A percentile compares a stretch with the other conserved stretches of the same genome.
These are phyloP conservation scores for Dacryopinax spathularia DNA, from an alignment of 768 basidiomycete genomes.

Conservation along the genomic window DNA sequence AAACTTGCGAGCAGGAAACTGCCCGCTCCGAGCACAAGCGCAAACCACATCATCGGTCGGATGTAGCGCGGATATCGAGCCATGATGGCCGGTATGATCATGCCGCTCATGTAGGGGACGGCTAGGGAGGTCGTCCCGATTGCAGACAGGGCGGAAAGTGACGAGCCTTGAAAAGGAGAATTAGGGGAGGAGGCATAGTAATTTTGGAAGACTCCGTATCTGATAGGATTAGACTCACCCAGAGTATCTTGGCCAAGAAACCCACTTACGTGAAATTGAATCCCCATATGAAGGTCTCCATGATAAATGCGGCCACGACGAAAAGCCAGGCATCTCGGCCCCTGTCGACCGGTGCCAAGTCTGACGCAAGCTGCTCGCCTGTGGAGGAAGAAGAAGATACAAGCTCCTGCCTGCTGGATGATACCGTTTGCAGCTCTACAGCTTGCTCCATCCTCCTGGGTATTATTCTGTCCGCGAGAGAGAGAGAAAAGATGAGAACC, in stretches of 20 bases:
- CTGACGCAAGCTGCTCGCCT: not conserved
- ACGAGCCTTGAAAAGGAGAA: not conserved
- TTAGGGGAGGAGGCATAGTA: constrained; percentile 1
- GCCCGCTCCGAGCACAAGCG: not conserved
- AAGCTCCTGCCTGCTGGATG: not conserved
- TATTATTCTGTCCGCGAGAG: too few relatives aligned
- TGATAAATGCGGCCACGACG: not conserved
- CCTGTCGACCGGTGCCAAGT: not conserved
- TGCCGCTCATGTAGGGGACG: not conserved
- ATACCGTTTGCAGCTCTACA: not conserved
- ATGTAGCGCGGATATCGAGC: not conserved
- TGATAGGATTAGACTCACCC: not conserved
- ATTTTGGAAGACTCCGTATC: constrained; percentile 6
- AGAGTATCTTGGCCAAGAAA: not conserved
- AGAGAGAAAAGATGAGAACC: not conserved
- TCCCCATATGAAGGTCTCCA: not conserved
- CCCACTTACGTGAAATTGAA: not conserved
- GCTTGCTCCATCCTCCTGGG: not conserved
- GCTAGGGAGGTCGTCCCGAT: not conserved
- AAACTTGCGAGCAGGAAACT: not conserved
- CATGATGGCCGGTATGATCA: not conserved
- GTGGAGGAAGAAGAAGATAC: not conserved
- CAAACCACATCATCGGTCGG: not conserved
- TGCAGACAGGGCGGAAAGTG: not conserved
- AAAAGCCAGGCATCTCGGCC: not conserved